Base-by-base conservation (phyloP, 441 rosid species). In the Cnidoscolus chayamansa region DNA sequence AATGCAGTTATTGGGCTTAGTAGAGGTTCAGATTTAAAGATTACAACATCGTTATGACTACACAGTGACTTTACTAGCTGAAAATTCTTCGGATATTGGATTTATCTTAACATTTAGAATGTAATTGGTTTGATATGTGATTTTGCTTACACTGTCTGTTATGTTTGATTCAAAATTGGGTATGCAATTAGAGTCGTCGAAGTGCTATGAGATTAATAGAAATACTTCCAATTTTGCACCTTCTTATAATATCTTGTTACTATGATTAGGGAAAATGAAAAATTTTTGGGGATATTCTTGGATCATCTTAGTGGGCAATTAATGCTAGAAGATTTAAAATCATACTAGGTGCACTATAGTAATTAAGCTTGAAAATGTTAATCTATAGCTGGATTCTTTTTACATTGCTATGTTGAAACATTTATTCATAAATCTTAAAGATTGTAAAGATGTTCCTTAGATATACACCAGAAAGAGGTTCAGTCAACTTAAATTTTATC, bases 121-220 rank as follows among this genome's bases (percentile, higher is more conserved):
- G 67, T 19, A 58, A 49, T 43, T 13, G 13, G 15, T 70, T 55
- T 16, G 70, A 64, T 70, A 70, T 56, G 35, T 63, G 50, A 35
- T 65, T 17, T 35, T 35, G 25, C 43, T 6, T 32, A 17, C n/a
- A 13, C 49, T 54, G 7, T 64, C 57, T 4, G 25, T 25, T 25
- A 25, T 25, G 1, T 15, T 25, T 55, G 63, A 37, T 63, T 54
- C 37, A 25, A 63, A 35, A 54, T 15, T 53, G 63, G 0, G 17
- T 30, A n/a, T 55, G 64, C 16, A 66, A 64, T 25, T 10, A 43
- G 25, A 25, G 25, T 25, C 25, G 4, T 1, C 43, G 63, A 55
- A 57, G 10, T 68, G 56, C 40, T 56, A 40, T 13, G 63, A 55
- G 40, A 5, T 19, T 6, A 35, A 10, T 37, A 17, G 6, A 56